Evolutionary conservation across 2,329 filamentous ascomycete genomes (phyloP), one percentile per base, ranked within the genome.

Genomic region (Macrophomina phaseolina): DNA sequence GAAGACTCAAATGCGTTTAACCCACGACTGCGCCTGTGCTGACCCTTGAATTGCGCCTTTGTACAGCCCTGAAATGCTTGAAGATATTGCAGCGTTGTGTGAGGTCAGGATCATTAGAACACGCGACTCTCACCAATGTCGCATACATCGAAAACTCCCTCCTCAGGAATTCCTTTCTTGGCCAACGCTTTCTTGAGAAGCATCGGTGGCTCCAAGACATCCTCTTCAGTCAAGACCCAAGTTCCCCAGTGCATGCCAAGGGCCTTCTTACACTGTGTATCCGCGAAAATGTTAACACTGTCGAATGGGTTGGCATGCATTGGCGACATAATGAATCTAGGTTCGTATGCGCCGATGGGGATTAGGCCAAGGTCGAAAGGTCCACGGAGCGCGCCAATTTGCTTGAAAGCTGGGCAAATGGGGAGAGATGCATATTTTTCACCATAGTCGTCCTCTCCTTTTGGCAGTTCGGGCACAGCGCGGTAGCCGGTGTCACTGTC

Each of bases 361-460:
- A 98, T 95, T 65, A 97, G 81, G 0, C 94, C 94, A 6, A 98
- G 86, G 76, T 97, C 93, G 73, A 97, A 97, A 0, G 93, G 92
- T 0, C 94, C 94, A 40, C 92, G 85, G 63, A 90, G 85, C 16
- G 88, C 81, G 68, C 94, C 94, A 69, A 97, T 93, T 77, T 96
- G 86, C 69, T 87, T 86, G 81, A 97, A 97, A 60, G 93, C 92
- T 7, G 94, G 94, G 75, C 92, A 96, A 28, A 83, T 81, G 4
- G 94, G 93, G 62, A 89, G 82, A 16, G 89, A 82, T 72, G 72
- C 63, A 68, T 89, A 89, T 67, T 89, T 86, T 0, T 87, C 81
- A 6, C 84, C 86, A 76, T 93, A 93, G 80, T 96, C 92, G 76
- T 96, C 91, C 67, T 83, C 81, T 32, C 79, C 85, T 4, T 83